A percentile compares a stretch with the other conserved stretches of the same genome.
Conservation (phyloP, 1,139 yeast genomes). For the Yamadazyma blattariae region DNA sequence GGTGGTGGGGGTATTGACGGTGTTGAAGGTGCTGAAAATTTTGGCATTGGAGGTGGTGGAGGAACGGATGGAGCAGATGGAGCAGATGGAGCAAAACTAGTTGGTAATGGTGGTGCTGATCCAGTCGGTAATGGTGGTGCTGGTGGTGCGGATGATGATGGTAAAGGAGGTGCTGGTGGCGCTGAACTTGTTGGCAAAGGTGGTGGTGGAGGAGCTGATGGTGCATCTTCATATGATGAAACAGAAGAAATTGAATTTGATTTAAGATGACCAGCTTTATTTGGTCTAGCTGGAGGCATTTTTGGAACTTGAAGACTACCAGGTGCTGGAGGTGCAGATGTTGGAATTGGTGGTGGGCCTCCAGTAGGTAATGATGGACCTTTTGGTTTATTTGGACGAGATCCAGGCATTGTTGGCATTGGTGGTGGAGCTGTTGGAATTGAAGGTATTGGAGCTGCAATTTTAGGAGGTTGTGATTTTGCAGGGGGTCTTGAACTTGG, state of each 20-base stretch:
- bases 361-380: conserved; percentile 9
- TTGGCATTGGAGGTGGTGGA: conserved; percentile 9
- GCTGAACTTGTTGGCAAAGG: conserved; percentile 13
- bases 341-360: conserved; percentile 7
- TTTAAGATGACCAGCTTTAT: conserved; percentile 31
- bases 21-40: conserved; percentile 16
- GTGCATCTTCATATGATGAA: conserved; percentile 17
- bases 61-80: conserved; percentile 8
- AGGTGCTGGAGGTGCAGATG: conserved; percentile 9
- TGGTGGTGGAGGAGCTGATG: conserved; percentile 8
- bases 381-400: conserved; percentile 1
- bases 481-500: conserved; percentile 27
- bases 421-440: conserved; percentile 17
- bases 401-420: conserved; percentile 10
- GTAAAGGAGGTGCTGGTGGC: conserved; percentile 18
- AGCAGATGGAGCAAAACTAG: conserved; percentile 9
- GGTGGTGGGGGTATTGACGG: conserved; percentile 17
- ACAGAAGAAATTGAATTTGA: conserved; percentile 14
- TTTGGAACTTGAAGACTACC: conserved; percentile 22
- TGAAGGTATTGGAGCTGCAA: conserved; percentile 22
- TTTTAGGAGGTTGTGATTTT: conserved; percentile 13
- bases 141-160: conserved; percentile 16
- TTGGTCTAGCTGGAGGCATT: conserved; percentile 30
- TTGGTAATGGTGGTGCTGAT: conserved; percentile 10
- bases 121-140: conserved; percentile 17